Evolutionary conservation across 805 yeast species (phyloP).

Genomic region (Suhomyces faveliae): DNA sequence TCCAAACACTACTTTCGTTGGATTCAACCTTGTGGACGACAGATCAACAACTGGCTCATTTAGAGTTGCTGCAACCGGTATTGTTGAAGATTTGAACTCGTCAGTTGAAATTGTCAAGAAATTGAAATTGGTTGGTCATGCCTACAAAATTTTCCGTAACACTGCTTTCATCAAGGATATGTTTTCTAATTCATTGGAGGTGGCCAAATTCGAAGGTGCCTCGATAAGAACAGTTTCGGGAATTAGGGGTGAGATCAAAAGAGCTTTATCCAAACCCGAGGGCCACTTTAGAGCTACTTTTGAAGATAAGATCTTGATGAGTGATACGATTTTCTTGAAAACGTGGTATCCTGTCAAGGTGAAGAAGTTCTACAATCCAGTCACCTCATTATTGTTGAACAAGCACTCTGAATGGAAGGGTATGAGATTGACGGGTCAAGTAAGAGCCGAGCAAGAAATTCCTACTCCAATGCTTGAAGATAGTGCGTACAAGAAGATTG

Average conservation of each 20-base stretch:
- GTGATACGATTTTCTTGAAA: slow-evolving; percentile 84
- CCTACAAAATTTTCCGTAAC: slow-evolving; percentile 88
- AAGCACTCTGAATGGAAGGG: slow-evolving; percentile 92
- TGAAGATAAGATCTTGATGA: slow-evolving; percentile 89
- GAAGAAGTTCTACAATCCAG: slow-evolving; percentile 92
- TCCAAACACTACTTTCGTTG: slow-evolving; percentile 97
- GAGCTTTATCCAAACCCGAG: slow-evolving; percentile 91
- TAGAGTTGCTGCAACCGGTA: slow-evolving; percentile 95
- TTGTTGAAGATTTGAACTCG: slow-evolving; percentile 89
- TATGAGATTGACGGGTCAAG: slow-evolving; percentile 92
- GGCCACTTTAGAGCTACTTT: slow-evolving; percentile 96
- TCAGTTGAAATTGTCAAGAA: slow-evolving; percentile 92
- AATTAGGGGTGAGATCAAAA: slow-evolving; percentile 93
- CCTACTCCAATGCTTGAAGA: slow-evolving; percentile 59
- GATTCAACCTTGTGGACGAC: slow-evolving; percentile 83
- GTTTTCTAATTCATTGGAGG: slow-evolving; percentile 90
- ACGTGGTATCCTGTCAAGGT: slow-evolving; percentile 97
- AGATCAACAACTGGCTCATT: slow-evolving; percentile 84
- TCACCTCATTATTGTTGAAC: slow-evolving; percentile 76
- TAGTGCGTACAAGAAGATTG: slow-evolving; percentile 64
- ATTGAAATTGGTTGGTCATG: slow-evolving; percentile 91
- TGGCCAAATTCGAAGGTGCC: slow-evolving; percentile 98
- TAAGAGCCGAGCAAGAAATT: slow-evolving; percentile 71
- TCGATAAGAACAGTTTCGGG: slow-evolving; percentile 96
- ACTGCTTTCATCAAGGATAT: slow-evolving; percentile 97